Evolutionary conservation across 352 stramenopile species (phyloP).

Genomic region (Phytophthora kernoviae): DNA sequence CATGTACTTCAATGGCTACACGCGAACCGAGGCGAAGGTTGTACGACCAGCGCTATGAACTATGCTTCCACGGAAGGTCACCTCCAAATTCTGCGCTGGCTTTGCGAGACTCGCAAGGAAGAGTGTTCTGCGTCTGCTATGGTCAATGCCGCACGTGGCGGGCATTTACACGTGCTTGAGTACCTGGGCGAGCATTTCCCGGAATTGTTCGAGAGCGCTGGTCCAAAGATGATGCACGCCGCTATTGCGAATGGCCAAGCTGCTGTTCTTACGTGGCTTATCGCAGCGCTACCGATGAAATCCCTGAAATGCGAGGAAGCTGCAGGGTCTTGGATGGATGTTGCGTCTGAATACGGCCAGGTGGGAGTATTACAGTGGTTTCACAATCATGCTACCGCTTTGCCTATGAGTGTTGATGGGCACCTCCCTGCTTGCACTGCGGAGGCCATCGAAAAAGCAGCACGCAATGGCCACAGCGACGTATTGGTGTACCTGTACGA

Average conservation of each 20-base stretch:
- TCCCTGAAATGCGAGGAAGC: constrained; percentile 70
- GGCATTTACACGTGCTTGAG: constrained; percentile 63
- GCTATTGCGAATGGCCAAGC: constrained; percentile 66
- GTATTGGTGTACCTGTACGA: constrained; percentile 62
- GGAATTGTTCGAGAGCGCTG: constrained; percentile 50
- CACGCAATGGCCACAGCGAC: constrained; percentile 63
- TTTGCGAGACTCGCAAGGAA: constrained; percentile 52
- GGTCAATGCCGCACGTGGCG: constrained; percentile 60
- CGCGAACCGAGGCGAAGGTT: constrained; percentile 65
- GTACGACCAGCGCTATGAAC: constrained; percentile 67
- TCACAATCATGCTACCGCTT: constrained; percentile 54
- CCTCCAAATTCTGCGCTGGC: constrained; percentile 62
- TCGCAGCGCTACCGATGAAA: constrained; percentile 60
- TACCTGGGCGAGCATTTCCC: constrained; percentile 54
- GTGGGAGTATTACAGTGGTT: constrained; percentile 72
- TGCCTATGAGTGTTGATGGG: constrained; percentile 65
- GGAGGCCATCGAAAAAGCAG: constrained; percentile 67
- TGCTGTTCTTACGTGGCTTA: constrained; percentile 64
- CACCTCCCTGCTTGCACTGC: constrained; percentile 51
- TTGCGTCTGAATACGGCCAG: constrained; percentile 70
- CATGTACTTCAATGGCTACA: constrained; percentile 76
- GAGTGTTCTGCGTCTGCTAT: constrained; percentile 59
- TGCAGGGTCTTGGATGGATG: constrained; percentile 73
- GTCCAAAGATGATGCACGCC: constrained; percentile 68
- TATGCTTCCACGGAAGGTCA: constrained; percentile 61